Base-by-base conservation (phyloP, 441 rosid genomes). In the Syzygium syzygioides region DNA sequence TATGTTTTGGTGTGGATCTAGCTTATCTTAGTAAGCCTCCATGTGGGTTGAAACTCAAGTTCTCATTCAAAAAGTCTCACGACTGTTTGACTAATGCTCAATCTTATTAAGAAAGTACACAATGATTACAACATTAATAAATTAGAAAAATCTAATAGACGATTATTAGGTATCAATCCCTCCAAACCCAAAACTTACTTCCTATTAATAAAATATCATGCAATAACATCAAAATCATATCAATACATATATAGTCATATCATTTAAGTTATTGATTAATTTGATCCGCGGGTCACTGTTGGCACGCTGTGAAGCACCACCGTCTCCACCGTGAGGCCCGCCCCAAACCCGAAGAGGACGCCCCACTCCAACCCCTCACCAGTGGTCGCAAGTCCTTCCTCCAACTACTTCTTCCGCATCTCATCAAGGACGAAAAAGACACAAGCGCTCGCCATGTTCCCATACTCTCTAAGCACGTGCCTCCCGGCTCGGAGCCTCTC, bases 201-300 rank as follows among this genome's bases (percentile, higher is more conserved):
- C 71, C 11, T 3, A n/a, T 5, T n/a, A n/a, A 7, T 14, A 14
- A 64, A 64, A 64, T 7, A 64, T 4, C 32, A 30, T 7, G 37
- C 10, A 7, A 30, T 3, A 2, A 64, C 71, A 14, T 64, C 71
- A 64, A 1, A 7, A 64, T 3, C 3, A 64, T 30, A 15, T 62
- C 37, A n/a, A n/a, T 62, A 62, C 2, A 6, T 62, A 3, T n/a
- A 14, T 37, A 37, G 37, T 62, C 18, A 6, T 62, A 62, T 7
- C 71, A 1, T 59, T 4, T 25, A 59, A 14, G 3, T 25, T 59
- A 26, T 26, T 60, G 4, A 60, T 28, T 9, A 28, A 13, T 60
- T 6, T 60, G 9, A 60, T 60, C 66, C 66, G 0, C 0, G 66
- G 32, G 1, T 0, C 32, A 28, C 32, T 28, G 0, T 60, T 14